phyloP scores from a whole-genome alignment of 1,284 basidiomycete species.

The Papiliotrema fonsecae region DNA sequence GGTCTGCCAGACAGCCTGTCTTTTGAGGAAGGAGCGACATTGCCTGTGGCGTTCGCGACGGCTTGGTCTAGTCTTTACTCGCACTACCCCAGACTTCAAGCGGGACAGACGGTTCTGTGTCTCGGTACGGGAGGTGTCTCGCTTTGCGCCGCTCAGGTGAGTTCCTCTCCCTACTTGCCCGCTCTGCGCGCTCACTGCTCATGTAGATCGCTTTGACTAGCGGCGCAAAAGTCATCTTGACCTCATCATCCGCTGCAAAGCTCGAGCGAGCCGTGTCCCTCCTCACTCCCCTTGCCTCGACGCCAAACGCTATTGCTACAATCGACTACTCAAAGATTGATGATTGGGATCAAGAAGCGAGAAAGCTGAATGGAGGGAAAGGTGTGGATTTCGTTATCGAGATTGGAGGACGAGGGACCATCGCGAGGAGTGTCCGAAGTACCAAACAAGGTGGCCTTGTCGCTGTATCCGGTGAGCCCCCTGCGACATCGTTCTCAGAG shows the following conservation, averaged over 20 bases:
- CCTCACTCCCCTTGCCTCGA: constrained; percentile 24
- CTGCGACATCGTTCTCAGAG: neutral
- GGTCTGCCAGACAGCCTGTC: constrained; percentile 42
- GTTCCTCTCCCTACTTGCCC: neutral
- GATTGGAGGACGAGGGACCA: constrained; percentile 36
- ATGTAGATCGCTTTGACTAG: constrained; percentile 37
- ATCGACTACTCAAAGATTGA: constrained; percentile 38
- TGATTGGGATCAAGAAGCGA: constrained; percentile 46
- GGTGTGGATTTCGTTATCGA: constrained; percentile 43
- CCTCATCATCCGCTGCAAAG: constrained; percentile 46
- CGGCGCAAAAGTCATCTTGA: constrained; percentile 46
- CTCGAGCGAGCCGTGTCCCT: constrained; percentile 34
- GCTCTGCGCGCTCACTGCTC: neutral
- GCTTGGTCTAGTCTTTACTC: constrained; percentile 49
- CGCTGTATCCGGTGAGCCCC: constrained; percentile 33
- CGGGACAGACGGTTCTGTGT: constrained; percentile 48
- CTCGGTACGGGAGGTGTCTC: constrained; percentile 51
- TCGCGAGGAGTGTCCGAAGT: constrained; percentile 28
- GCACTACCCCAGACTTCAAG: constrained; percentile 38
- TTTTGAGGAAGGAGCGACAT: constrained; percentile 43
- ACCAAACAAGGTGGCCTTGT: constrained; percentile 30
- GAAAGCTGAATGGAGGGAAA: constrained; percentile 33
- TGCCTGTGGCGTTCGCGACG: constrained; percentile 46
- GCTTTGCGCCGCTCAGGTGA: constrained; percentile 45
- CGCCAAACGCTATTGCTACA: constrained; percentile 22